phyloP scores from a whole-genome alignment of 1,139 yeast genomes.

The Chernovozyma aurita region DNA sequence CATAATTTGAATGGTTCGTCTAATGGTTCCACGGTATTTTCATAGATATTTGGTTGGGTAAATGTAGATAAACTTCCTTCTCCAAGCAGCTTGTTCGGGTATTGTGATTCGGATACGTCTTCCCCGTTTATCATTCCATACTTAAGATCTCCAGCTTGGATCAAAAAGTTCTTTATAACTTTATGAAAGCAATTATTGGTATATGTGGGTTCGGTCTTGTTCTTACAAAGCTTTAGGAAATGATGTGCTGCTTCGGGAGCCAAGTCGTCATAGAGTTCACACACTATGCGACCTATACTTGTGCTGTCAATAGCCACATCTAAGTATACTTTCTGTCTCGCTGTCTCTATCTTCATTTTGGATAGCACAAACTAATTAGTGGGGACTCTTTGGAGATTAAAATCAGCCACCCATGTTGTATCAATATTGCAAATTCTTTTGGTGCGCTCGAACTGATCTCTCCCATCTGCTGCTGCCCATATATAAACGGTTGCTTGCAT shows the following conservation, averaged over 20 bases:
- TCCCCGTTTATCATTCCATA: conserved; percentile 24
- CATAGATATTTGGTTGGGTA: conserved; percentile 37
- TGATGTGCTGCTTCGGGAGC: conserved; percentile 63
- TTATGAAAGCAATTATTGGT: conserved; percentile 56
- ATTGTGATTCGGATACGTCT: conserved; percentile 20
- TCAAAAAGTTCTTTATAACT: conserved; percentile 68
- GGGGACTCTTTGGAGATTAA: too few relatives aligned
- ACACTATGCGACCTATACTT: conserved; percentile 58
- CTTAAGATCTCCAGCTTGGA: conserved; percentile 71
- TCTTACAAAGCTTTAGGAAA: conserved; percentile 44
- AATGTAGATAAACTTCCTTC: conserved; percentile 50
- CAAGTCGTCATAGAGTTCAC: conserved; percentile 45
- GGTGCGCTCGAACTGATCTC: too few relatives aligned
- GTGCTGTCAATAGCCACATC: conserved; percentile 51
- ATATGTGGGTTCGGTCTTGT: conserved; percentile 24
- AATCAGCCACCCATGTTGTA: too few relatives aligned
- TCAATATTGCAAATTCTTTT: too few relatives aligned
- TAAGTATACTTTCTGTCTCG: conserved; percentile 42
- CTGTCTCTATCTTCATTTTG: conserved; percentile 30
- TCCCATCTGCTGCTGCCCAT: too few relatives aligned
- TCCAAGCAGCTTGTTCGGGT: conserved; percentile 35
- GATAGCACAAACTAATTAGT: too few relatives aligned
- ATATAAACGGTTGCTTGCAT: too few relatives aligned
- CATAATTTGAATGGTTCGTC: conserved; percentile 53
- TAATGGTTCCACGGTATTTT: conserved; percentile 51